These are phyloP conservation scores for Chalaropsis thielavioides DNA, from an alignment of 2,329 filamentous ascomycete genomes.

Conservation along the genomic window DNA sequence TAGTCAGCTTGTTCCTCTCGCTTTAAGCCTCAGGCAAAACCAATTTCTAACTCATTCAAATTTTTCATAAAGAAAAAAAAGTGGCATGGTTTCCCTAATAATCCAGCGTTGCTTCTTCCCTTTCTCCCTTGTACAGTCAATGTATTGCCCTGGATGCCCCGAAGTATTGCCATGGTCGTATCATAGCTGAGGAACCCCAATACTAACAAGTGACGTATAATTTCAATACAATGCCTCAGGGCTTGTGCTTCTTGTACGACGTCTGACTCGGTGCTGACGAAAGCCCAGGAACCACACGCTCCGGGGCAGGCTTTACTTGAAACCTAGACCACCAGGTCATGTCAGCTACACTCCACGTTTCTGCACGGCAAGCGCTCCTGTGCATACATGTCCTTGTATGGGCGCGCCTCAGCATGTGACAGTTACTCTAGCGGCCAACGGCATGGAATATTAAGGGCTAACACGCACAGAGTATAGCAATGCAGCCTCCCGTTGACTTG, in stretches of 20 bases:
- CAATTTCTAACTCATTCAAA: too few relatives aligned
- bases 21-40: too few relatives aligned
- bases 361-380: neutral
- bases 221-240: neutral
- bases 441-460: too few relatives aligned
- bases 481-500: too few relatives aligned
- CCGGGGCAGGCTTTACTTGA: too few relatives aligned
- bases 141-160: slow-evolving; percentile 6
- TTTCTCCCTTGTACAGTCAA: slow-evolving; percentile 1
- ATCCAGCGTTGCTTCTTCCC: neutral
- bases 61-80: neutral
- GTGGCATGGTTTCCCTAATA: neutral
- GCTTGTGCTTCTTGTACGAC: neutral
- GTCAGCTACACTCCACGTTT: neutral
- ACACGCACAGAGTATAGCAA: too few relatives aligned
- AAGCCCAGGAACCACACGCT: too few relatives aligned
- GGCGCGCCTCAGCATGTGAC: too few relatives aligned
- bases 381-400: too few relatives aligned
- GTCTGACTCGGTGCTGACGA: neutral
- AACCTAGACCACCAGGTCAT: neutral
- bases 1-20: too few relatives aligned
- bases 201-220: neutral
- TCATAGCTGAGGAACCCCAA: neutral
- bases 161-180: neutral
- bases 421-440: too few relatives aligned